Base-by-base conservation (phyloP, 257 asterid species). In the Mitragyna speciosa region DNA sequence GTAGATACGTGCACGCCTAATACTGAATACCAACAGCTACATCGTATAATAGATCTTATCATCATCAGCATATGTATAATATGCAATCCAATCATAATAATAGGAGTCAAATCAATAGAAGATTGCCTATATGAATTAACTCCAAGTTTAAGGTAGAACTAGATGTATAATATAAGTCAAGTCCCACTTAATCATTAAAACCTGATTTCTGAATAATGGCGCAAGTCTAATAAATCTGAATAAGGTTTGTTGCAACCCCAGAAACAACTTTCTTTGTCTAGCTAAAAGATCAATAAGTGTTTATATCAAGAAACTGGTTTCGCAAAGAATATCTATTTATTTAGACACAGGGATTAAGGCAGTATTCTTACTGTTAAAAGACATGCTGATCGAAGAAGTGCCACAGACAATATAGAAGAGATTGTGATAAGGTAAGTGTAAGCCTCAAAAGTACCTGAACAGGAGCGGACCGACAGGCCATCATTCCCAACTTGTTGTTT, bases 401-500 rank as follows among this genome's bases (percentile, higher is more conserved):
- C 59, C 74, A 28, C 72, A 33, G 58, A 41, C 58, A 75, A 64
- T 16, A 76, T 54, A 63, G 17, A 67, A 74, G 20, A 58, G 26
- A 70, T 7, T 24, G 69, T 20, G 49, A 82, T 72, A 73, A 52
- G 63, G 56, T 56, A 45, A 75, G 36, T 48, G n/a, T 59, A 22
- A 31, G 59, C 52, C 59, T 78, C 67, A 77, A 78, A 73, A 76
- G 64, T 87, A 96, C 99, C 98, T 94, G 99, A 87, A 96, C 89
- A 80, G 99, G 98, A 15, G 98, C 97, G 78, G 99, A 98, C 64
- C 94, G 95, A 88, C 99, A 96, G 82, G 99, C 97, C 98, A 96
- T 88, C 95, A 86, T 94, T 84, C 99, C 99, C 92, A 96, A 85
- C 88, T 94, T 96, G 90, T 96, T 96, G 88, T 96, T 96, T 75